A percentile compares a stretch with the other conserved stretches of the same genome.
These are phyloP conservation scores for Ophiocordyceps unilateralis DNA, from an alignment of 2,329 filamentous ascomycete species.

Conservation along the genomic window DNA sequence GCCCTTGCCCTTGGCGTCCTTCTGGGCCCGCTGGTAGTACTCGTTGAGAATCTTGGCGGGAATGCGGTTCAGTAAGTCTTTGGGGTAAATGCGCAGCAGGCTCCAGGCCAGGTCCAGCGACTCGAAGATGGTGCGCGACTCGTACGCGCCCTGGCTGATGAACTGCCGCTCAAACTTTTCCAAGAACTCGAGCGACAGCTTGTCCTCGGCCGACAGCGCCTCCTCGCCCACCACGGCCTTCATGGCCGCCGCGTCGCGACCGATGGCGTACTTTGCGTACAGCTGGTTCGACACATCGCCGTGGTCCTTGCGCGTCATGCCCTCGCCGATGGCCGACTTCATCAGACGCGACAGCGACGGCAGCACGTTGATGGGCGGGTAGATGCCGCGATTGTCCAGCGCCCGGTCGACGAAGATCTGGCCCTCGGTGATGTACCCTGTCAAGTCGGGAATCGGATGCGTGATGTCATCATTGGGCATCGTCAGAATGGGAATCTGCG, in stretches of 20 bases:
- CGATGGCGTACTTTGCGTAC: conserved; percentile 98
- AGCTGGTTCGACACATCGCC: conserved; percentile 98
- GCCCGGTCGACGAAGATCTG: conserved; percentile 96
- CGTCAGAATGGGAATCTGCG: conserved; percentile 94
- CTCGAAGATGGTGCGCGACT: conserved; percentile 80
- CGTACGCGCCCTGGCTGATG: conserved; percentile 82
- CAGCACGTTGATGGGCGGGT: conserved; percentile 96
- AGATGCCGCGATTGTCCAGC: conserved; percentile 90
- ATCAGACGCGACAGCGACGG: conserved; percentile 97
- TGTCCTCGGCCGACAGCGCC: conserved; percentile 87
- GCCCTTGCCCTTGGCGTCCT: conserved; percentile 45
- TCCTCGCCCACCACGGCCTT: conserved; percentile 99
- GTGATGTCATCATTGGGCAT: conserved; percentile 99
- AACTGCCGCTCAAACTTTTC: conserved; percentile 97
- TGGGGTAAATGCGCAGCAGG: conserved; percentile 89
- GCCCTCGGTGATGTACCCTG: conserved; percentile 96
- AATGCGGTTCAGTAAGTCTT: conserved; percentile 93
- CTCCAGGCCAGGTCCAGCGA: conserved; percentile 94
- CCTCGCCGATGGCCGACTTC: conserved; percentile 98
- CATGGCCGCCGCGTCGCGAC: conserved; percentile 95
- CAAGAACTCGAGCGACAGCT: conserved; percentile 92
- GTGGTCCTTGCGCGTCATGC: conserved; percentile 91
- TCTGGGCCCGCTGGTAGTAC: conserved; percentile 56
- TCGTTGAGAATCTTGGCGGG: conserved; percentile 69
- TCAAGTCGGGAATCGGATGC: conserved; percentile 95